These are phyloP conservation scores for Blastomyces gilchristii DNA, from an alignment of 2,329 filamentous ascomycete genomes.

Conservation along the genomic window DNA sequence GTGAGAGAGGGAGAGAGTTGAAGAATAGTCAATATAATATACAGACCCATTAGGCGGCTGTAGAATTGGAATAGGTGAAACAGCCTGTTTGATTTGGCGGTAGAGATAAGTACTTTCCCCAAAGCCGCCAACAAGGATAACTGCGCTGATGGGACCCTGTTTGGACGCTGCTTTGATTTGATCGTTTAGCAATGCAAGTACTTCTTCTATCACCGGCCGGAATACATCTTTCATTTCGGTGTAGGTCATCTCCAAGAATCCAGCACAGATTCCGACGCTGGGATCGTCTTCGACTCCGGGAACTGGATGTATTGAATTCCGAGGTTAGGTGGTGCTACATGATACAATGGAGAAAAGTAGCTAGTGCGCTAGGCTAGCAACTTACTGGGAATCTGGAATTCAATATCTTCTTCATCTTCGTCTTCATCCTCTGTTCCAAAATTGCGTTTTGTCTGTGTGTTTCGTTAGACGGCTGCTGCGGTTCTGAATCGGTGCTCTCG, in stretches of 20 bases:
- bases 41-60: slow-evolving; percentile 4
- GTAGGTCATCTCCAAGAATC: slow-evolving; percentile 5
- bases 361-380: neutral
- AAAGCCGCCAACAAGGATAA: slow-evolving; percentile 7
- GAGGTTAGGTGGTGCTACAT: neutral
- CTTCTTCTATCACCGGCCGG: slow-evolving; percentile 1
- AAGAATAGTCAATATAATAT: neutral
- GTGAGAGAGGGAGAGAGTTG: neutral
- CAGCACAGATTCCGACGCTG: slow-evolving; percentile 4
- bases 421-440: slow-evolving; percentile 6
- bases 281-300: slow-evolving; percentile 6
- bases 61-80: slow-evolving; percentile 1
- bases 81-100: slow-evolving; percentile 4
- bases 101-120: slow-evolving; percentile 6
- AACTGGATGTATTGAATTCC: neutral
- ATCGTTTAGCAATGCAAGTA: neutral
- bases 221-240: slow-evolving; percentile 6
- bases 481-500: neutral
- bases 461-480: neutral
- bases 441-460: slow-evolving; percentile 2
- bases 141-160: slow-evolving; percentile 4
- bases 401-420: slow-evolving; percentile 7
- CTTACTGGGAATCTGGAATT: slow-evolving; percentile 7
- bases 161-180: slow-evolving; percentile 2
- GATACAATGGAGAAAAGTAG: neutral